Percentiles rank a stretch among this genome's conserved stretches.
Evolutionary conservation across 805 yeast species (phyloP).

Genomic region (Hanseniaspora guilliermondii): DNA sequence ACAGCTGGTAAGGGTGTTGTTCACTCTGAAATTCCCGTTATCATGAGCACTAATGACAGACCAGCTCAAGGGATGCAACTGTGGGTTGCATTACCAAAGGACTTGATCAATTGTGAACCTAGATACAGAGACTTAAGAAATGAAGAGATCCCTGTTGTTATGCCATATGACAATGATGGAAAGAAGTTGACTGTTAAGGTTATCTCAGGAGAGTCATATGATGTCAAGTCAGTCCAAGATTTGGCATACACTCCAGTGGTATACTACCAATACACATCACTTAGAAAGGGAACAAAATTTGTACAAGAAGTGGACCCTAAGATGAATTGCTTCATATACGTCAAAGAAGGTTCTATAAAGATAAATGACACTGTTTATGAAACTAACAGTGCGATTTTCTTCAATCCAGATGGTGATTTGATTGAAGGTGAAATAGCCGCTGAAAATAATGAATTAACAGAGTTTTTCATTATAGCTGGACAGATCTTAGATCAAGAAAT

Average conservation of each 20-base stretch:
- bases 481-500: constrained; percentile 58
- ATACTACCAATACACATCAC: constrained; percentile 52
- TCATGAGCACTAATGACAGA: constrained; percentile 22
- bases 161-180: constrained; percentile 48
- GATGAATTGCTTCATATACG: constrained; percentile 59
- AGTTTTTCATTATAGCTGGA: constrained; percentile 69
- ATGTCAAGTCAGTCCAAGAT: constrained; percentile 59
- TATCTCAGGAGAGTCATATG: constrained; percentile 65
- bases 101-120: constrained; percentile 52
- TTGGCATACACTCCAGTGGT: constrained; percentile 73
- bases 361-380: constrained; percentile 35
- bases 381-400: constrained; percentile 45
- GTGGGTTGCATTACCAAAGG: constrained; percentile 74
- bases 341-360: constrained; percentile 46
- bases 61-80: constrained; percentile 63
- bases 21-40: constrained; percentile 75
- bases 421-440: constrained; percentile 42
- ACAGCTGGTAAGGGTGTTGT: constrained; percentile 83
- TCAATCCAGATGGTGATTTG: constrained; percentile 55
- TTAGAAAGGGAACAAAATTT: constrained; percentile 50
- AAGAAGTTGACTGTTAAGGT: constrained; percentile 39
- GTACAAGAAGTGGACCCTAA: constrained; percentile 45
- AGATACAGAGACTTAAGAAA: constrained; percentile 65
- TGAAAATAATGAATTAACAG: constrained; percentile 30
- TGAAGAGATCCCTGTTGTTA: constrained; percentile 57